Percentiles rank a stretch among this genome's conserved stretches.
Evolutionary conservation across 257 asterid genomes (phyloP).

Genomic region (Petunia axillaris): DNA sequence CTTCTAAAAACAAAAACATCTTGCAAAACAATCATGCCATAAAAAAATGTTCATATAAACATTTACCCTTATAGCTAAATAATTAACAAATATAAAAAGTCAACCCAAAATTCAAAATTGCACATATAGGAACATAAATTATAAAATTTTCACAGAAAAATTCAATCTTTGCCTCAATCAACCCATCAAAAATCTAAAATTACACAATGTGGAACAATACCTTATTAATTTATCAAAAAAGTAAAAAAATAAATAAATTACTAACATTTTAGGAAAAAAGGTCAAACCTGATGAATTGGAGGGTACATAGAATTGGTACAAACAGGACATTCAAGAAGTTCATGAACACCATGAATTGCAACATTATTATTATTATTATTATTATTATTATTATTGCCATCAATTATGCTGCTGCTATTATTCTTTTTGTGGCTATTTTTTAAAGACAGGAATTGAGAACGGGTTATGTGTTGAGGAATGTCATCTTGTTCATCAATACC

Average conservation of each 20-base stretch:
- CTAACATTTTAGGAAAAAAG: neutral
- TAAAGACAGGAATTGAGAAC: constrained; percentile 52
- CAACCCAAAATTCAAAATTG: neutral
- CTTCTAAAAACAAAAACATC: neutral
- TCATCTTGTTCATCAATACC: constrained; percentile 54
- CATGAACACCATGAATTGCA: constrained; percentile 44
- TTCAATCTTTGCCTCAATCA: neutral
- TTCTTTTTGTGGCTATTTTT: constrained; percentile 38
- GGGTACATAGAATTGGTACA: constrained; percentile 66
- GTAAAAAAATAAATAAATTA: neutral
- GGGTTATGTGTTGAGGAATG: constrained; percentile 46
- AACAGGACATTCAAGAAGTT: constrained; percentile 50
- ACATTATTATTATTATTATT: neutral
- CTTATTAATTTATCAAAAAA: constrained; percentile 1
- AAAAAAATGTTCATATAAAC: neutral
- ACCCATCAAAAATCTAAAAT: neutral
- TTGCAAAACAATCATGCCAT: neutral
- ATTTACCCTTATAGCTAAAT: too few species aligned
- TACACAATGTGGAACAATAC: constrained; percentile 6
- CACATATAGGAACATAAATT: neutral
- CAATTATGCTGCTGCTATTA: constrained; percentile 31
- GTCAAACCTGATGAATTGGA: constrained; percentile 69
- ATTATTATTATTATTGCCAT: neutral
- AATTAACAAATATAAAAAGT: too few species aligned
- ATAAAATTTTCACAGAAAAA: neutral